These are phyloP conservation scores for Senna tora DNA, from an alignment of 306 rosid genomes.

Conservation along the genomic window DNA sequence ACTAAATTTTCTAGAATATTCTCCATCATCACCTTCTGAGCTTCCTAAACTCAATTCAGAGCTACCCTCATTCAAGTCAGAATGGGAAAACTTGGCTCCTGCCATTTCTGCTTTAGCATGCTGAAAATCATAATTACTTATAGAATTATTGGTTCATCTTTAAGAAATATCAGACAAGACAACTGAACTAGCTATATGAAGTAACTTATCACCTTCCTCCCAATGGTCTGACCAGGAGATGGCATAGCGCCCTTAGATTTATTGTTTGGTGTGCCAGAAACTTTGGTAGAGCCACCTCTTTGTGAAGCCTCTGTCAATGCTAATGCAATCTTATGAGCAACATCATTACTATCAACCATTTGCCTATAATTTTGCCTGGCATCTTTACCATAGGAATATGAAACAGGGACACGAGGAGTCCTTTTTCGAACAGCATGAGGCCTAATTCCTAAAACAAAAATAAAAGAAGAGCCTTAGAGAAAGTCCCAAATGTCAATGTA, in stretches of 20 bases:
- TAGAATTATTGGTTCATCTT: conserved; percentile 19
- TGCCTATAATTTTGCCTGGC: conserved; percentile 60
- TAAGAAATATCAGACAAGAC: conserved; percentile 32
- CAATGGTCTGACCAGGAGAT: conserved; percentile 54
- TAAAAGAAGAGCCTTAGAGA: conserved; percentile 18
- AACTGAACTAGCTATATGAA: conserved; percentile 13
- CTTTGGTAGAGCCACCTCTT: conserved; percentile 70
- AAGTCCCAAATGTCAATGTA: conserved; percentile 13
- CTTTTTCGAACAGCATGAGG: conserved; percentile 93
- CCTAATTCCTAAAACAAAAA: conserved; percentile 63
- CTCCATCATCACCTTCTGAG: conserved; percentile 63
- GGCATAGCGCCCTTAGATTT: conserved; percentile 47
- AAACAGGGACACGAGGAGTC: conserved; percentile 90
- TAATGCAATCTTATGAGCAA: conserved; percentile 78
- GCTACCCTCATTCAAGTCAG: conserved; percentile 64
- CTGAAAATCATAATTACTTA: conserved; percentile 52
- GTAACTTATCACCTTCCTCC: conserved; percentile 62
- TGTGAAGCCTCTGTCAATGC: conserved; percentile 85
- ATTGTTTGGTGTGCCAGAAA: conserved; percentile 61
- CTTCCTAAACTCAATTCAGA: conserved; percentile 81
- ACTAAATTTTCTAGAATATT: conserved; percentile 45
- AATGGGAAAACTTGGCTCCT: conserved; percentile 43
- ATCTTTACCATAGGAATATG: conserved; percentile 67
- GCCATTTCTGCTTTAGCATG: conserved; percentile 54
- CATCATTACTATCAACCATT: conserved; percentile 57